Conservation (phyloP, 257 asterid genomes). For the Eustoma russellianum region DNA sequence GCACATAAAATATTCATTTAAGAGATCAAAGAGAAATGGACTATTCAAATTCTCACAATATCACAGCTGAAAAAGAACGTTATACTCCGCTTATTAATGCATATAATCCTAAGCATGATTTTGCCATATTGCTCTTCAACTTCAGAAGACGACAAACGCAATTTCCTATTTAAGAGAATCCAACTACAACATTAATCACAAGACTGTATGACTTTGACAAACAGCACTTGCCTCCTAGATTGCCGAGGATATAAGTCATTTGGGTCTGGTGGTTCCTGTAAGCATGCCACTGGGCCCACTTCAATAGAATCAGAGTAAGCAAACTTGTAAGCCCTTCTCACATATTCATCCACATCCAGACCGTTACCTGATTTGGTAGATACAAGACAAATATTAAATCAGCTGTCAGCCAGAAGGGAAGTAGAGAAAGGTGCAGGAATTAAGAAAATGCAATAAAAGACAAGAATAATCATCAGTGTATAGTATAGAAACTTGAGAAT, state of each 20-base stretch:
- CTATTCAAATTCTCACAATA: neutral
- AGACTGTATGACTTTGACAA: neutral
- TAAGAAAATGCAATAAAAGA: constrained; percentile 5
- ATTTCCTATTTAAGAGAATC: too few species aligned
- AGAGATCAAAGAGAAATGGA: too few species aligned
- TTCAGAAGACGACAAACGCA: too few species aligned
- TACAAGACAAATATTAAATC: constrained; percentile 1
- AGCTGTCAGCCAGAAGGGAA: constrained; percentile 3
- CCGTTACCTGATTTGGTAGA: constrained; percentile 63
- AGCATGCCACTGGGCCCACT: constrained; percentile 95
- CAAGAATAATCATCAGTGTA: neutral
- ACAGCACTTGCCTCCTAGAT: constrained; percentile 61
- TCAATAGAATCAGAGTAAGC: constrained; percentile 96
- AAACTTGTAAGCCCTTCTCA: constrained; percentile 91
- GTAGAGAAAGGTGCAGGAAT: constrained; percentile 5
- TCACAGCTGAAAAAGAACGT: neutral
- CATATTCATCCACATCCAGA: constrained; percentile 90
- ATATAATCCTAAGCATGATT: neutral
- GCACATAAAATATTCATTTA: constrained; percentile 24
- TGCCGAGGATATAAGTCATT: constrained; percentile 92
- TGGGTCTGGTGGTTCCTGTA: constrained; percentile 97
- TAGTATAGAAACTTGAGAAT: too few species aligned
- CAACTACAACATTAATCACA: too few species aligned
- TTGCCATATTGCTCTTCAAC: too few species aligned
- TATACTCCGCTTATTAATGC: neutral